Evolutionary conservation across 2,329 filamentous ascomycete genomes (phyloP).

Genomic region (Fusarium guadeloupense): DNA sequence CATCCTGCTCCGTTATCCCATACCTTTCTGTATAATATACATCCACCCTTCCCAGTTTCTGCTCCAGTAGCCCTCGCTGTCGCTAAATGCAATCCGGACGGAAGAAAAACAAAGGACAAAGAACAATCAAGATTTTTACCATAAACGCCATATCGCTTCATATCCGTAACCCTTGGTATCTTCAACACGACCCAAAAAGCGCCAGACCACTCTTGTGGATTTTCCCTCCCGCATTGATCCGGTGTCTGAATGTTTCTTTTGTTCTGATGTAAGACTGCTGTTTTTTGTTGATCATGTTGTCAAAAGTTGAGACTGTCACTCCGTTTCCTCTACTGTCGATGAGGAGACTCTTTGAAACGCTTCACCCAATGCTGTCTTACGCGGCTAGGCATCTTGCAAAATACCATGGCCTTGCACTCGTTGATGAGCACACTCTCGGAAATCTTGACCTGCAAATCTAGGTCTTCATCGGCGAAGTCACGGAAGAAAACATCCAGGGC

Average conservation of each 20-base stretch:
- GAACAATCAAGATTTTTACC: conserved; percentile 14
- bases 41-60: conserved; percentile 1
- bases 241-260: conserved; percentile 1
- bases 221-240: conserved; percentile 1
- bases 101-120: not conserved
- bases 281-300: conserved; percentile 5
- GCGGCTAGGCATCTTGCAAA: conserved; percentile 66
- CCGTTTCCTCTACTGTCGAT: conserved; percentile 6
- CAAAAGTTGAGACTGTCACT: not conserved
- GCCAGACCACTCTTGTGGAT: conserved; percentile 30
- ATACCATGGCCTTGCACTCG: conserved; percentile 68
- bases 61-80: conserved; percentile 11
- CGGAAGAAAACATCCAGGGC: conserved; percentile 68
- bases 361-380: conserved; percentile 67
- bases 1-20: conserved; percentile 6
- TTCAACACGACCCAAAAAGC: conserved; percentile 38
- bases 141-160: conserved; percentile 35
- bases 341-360: conserved; percentile 55
- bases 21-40: not conserved
- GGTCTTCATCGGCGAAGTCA: conserved; percentile 65
- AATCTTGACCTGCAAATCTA: conserved; percentile 67
- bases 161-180: conserved; percentile 39
- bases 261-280: conserved; percentile 2
- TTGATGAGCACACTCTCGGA: conserved; percentile 67
- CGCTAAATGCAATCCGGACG: conserved; percentile 33